A percentile compares a stretch with the other conserved stretches of the same genome.
phyloP scores from a whole-genome alignment of 2,329 filamentous ascomycete genomes.

The Cladosporium sp. region DNA sequence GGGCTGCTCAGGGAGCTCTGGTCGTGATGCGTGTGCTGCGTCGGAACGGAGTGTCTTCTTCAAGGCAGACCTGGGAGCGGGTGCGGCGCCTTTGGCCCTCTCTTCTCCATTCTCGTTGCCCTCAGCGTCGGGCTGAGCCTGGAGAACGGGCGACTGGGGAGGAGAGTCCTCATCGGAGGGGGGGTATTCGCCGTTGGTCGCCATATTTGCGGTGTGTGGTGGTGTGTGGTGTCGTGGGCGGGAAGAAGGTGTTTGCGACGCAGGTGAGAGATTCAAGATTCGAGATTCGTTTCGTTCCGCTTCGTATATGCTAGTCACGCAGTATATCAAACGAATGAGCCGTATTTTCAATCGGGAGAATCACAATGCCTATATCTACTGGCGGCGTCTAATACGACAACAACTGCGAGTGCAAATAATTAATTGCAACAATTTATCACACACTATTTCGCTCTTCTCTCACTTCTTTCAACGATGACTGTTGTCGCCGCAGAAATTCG shows the following conservation, averaged over 20 bases:
- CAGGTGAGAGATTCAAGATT: background rate
- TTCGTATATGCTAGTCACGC: background rate
- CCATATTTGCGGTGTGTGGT: constrained; percentile 43
- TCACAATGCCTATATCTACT: background rate
- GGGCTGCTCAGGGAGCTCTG: constrained; percentile 80
- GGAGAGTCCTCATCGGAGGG: constrained; percentile 50
- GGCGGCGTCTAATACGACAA: background rate
- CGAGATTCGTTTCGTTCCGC: constrained; percentile 3
- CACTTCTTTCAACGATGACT: background rate
- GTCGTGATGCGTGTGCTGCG: constrained; percentile 55
- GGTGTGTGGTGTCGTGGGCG: background rate
- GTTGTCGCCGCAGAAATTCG: constrained; percentile 5
- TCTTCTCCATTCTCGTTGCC: constrained; percentile 65
- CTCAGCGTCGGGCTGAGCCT: constrained; percentile 62
- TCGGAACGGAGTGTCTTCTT: constrained; percentile 66
- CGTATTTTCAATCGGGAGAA: background rate
- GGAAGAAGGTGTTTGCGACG: background rate
- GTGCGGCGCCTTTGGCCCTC: constrained; percentile 57
- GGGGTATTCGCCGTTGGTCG: constrained; percentile 50
- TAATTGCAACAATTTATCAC: no score
- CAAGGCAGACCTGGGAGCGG: constrained; percentile 69
- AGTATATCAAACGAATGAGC: background rate
- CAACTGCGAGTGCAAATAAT: no score
- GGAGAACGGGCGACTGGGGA: constrained; percentile 50
- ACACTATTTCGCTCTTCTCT: no score